Conservation (phyloP, 2,329 filamentous ascomycete genomes). For the Epicoccum sorghinum region DNA sequence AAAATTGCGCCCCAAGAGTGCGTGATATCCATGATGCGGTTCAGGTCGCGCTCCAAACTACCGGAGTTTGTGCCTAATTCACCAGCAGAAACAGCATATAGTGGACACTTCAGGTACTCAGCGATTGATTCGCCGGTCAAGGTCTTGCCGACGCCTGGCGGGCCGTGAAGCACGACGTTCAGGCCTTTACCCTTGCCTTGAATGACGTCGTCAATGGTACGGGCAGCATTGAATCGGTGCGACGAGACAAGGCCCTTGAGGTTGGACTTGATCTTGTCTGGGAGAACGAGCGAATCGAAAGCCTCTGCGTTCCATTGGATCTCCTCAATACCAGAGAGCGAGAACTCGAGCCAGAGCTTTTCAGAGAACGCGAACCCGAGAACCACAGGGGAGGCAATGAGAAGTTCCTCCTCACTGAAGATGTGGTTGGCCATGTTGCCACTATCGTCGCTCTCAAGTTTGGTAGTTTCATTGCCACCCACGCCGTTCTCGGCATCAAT, state of each 20-base stretch:
- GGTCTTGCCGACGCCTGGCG: slow-evolving; percentile 87
- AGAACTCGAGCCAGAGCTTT: slow-evolving; percentile 90
- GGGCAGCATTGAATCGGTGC: slow-evolving; percentile 80
- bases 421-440: slow-evolving; percentile 49
- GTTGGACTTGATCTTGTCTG: slow-evolving; percentile 64
- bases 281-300: slow-evolving; percentile 80
- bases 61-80: slow-evolving; percentile 78
- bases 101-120: slow-evolving; percentile 78
- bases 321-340: slow-evolving; percentile 76
- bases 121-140: slow-evolving; percentile 86
- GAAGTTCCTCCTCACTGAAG: slow-evolving; percentile 82
- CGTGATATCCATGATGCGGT: slow-evolving; percentile 84
- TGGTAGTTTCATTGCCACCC: slow-evolving; percentile 54
- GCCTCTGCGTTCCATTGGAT: slow-evolving; percentile 85
- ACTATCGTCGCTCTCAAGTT: slow-evolving; percentile 53
- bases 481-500: slow-evolving; percentile 54
- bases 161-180: slow-evolving; percentile 76
- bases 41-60: slow-evolving; percentile 75
- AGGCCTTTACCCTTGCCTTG: slow-evolving; percentile 84
- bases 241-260: slow-evolving; percentile 83
- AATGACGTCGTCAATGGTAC: slow-evolving; percentile 77
- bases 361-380: slow-evolving; percentile 87
- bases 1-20: slow-evolving; percentile 86
- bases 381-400: slow-evolving; percentile 83
- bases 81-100: slow-evolving; percentile 83